Percentiles rank a stretch among this genome's conserved stretches.
These are phyloP conservation scores for Plasmopara viticola DNA, from an alignment of 352 stramenopile species.

Conservation along the genomic window DNA sequence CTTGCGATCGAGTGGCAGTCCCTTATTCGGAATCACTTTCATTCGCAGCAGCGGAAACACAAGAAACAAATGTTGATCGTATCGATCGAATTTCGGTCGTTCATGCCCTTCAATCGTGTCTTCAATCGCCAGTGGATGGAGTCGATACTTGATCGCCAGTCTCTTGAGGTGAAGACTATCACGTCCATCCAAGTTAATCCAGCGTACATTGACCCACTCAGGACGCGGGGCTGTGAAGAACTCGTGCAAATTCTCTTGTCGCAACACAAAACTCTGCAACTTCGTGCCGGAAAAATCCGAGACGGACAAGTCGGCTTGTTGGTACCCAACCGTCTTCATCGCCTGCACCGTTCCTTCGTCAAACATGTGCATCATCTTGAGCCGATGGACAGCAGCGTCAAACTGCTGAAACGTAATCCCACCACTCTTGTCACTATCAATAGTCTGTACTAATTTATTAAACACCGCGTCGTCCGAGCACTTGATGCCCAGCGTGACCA, in stretches of 20 bases:
- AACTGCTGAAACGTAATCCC: constrained; percentile 67
- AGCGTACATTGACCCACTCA: constrained; percentile 77
- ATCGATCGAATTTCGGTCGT: constrained; percentile 81
- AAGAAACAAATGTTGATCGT: constrained; percentile 78
- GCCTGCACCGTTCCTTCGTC: constrained; percentile 56
- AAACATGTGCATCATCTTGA: constrained; percentile 85
- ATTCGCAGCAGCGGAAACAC: constrained; percentile 79
- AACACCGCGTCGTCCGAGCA: constrained; percentile 66
- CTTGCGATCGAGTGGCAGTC: constrained; percentile 29
- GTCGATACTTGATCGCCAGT: constrained; percentile 82
- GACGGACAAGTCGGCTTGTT: constrained; percentile 54
- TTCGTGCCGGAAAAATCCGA: constrained; percentile 74
- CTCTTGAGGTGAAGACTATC: constrained; percentile 80
- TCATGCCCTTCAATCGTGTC: constrained; percentile 85
- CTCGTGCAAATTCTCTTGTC: constrained; percentile 39
- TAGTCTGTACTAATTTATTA: constrained; percentile 60
- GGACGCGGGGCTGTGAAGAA: constrained; percentile 75
- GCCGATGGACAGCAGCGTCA: constrained; percentile 73
- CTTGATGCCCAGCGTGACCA: constrained; percentile 66
- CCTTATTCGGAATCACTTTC: constrained; percentile 42
- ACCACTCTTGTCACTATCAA: constrained; percentile 40
- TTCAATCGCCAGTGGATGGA: constrained; percentile 81
- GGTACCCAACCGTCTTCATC: constrained; percentile 47
- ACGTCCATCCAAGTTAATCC: constrained; percentile 81
- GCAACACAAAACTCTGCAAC: constrained; percentile 61